Base-by-base conservation (phyloP, 805 yeast species). In the Suhomyces vadensis region DNA sequence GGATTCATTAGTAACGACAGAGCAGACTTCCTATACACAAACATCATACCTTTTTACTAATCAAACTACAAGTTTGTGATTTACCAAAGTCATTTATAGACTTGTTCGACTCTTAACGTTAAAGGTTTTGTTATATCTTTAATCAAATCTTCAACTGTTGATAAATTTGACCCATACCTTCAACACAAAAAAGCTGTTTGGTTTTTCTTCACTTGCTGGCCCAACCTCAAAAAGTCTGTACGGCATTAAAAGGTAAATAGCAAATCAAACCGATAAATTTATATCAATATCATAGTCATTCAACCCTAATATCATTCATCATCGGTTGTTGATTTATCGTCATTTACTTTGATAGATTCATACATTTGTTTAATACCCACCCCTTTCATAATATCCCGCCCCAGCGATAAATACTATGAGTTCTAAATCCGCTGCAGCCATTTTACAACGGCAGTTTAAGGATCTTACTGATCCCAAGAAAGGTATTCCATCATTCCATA, bases 381-480 rank as follows among this genome's bases (percentile, higher is more conserved):
- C 33, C 14, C 11, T 29, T 16, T 14, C 33, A 29, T 29, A 9
- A 6, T 20, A 17, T 19, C 33, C 33, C 9, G 14, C 25, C 10
- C 33, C n/a, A 14, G 14, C 16, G 9, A 14, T 29, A 29, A 17
- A n/a, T 37, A 31, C 36, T 40, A 72, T 71, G 75, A 65, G 71
- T 49, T 70, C 76, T 40, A 77, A 75, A 56, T 76, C 84, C 23
- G 90, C 92, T 22, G 90, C 95, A 13, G 83, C 95, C 49, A 78
- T 92, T 46, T 76, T 92, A 46, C 85, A 89, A 81, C 90, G 94
- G 77, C 97, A 92, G 77, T 91, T 76, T 70, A 82, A 87, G 64
- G 97, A 92, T 63, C 83, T 92, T 47, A 88, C 97, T 17, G 95
- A 91, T 69, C 96, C 97, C 8, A 85, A 84, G 60, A 87, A 86